Conservation (phyloP, 352 stramenopile genomes). For the Globisporangium uncinulatum region DNA sequence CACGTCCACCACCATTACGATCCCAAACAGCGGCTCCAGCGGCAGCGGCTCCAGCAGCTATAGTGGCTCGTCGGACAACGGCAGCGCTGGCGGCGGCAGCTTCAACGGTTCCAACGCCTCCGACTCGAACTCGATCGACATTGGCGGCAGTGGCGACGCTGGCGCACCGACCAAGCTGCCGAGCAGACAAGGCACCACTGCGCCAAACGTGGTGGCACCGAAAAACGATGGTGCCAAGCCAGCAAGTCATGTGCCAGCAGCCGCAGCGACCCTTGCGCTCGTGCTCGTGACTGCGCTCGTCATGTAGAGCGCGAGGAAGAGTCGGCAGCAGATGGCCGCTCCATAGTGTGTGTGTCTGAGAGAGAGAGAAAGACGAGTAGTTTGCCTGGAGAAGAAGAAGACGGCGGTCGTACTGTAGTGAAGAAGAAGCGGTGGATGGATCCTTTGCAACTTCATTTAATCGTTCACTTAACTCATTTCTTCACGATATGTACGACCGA, state of each 20-base stretch:
- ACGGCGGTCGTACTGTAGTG: too few relatives aligned
- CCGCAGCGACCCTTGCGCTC: not conserved
- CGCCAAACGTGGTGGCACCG: not conserved
- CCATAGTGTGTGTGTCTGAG: too few relatives aligned
- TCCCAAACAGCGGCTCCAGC: not conserved
- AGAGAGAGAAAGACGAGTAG: too few relatives aligned
- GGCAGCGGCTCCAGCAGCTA: not conserved
- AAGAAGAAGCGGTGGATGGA: too few relatives aligned
- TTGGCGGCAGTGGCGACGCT: not conserved
- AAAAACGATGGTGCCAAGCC: not conserved
- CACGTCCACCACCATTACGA: not conserved
- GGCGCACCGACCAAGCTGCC: not conserved
- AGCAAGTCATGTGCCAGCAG: not conserved
- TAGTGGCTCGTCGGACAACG: not conserved
- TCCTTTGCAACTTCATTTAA: too few relatives aligned
- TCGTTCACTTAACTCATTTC: too few relatives aligned
- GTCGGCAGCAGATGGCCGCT: not conserved
- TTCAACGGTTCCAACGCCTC: not conserved
- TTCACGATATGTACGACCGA: too few relatives aligned
- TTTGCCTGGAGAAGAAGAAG: too few relatives aligned
- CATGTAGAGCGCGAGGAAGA: not conserved
- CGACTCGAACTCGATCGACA: not conserved
- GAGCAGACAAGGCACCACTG: not conserved
- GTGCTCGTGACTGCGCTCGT: conserved; percentile 1
- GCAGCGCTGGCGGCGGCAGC: not conserved